Percentiles rank a stretch among this genome's conserved stretches.
Conservation (phyloP, 495 filamentous ascomycete genomes). For the Echria macrotheca region DNA sequence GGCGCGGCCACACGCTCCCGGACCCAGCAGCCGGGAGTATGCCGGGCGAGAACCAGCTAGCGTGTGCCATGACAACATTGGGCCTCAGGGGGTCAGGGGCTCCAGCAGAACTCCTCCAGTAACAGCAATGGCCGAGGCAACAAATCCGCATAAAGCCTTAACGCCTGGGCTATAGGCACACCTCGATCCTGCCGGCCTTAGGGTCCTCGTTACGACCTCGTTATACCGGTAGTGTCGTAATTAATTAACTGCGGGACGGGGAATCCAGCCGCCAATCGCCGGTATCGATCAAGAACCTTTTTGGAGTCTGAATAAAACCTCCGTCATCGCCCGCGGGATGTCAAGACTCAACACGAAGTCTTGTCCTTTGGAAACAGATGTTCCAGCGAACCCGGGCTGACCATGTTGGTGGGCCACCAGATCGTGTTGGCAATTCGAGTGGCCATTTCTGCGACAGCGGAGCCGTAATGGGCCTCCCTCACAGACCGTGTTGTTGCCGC, state of each 20-base stretch:
- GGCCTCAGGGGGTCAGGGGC: constrained; percentile 11
- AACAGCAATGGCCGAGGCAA: not conserved
- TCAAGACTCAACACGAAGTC: no score
- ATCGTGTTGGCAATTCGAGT: not conserved
- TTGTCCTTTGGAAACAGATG: no score
- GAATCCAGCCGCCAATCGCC: not conserved
- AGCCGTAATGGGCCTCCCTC: not conserved
- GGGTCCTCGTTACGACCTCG: no score
- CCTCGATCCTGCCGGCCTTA: not conserved
- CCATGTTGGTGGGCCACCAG: not conserved
- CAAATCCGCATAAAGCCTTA: not conserved
- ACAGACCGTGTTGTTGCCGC: not conserved
- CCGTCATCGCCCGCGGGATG: no score
- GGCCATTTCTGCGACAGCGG: not conserved
- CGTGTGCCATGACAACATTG: constrained; percentile 16
- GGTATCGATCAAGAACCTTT: constrained; percentile 3
- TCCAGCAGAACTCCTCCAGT: not conserved
- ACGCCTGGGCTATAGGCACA: not conserved
- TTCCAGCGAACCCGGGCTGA: no score
- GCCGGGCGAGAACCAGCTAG: not conserved
- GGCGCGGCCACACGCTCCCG: no score
- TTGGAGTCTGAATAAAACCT: not conserved
- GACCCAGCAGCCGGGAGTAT: constrained; percentile 5
- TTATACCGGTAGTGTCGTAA: constrained; percentile 1
- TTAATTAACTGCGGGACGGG: not conserved